phyloP scores from a whole-genome alignment of 2,329 filamentous ascomycete species.

The Alternaria burnsii region DNA sequence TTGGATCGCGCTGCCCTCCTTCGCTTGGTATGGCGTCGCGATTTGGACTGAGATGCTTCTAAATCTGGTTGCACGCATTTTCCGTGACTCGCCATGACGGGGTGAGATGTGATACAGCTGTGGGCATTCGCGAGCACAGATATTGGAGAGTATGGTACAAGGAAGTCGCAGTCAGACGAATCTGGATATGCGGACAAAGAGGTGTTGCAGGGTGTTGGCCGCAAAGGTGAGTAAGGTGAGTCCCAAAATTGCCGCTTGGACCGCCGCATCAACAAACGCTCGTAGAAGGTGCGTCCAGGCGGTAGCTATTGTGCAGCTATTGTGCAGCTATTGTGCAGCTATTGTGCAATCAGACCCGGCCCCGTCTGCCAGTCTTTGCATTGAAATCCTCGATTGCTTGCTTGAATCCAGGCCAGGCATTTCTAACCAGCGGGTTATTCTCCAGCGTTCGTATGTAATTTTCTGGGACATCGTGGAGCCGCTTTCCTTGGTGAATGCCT shows the following conservation, averaged over 20 bases:
- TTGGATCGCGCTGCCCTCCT: background rate
- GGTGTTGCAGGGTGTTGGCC: background rate
- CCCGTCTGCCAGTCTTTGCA: slow-evolving; percentile 29
- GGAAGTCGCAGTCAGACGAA: background rate
- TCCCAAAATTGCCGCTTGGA: slow-evolving; percentile 2
- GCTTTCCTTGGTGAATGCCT: slow-evolving; percentile 19
- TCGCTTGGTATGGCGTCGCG: background rate
- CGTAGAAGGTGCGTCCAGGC: background rate
- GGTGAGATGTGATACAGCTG: background rate
- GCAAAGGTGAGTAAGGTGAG: background rate
- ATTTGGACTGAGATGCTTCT: background rate
- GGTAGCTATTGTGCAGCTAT: background rate
- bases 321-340: no score
- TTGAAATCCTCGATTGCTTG: slow-evolving; percentile 31
- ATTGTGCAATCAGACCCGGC: slow-evolving; percentile 8
- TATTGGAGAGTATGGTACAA: background rate
- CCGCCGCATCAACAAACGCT: slow-evolving; percentile 1
- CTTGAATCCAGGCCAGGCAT: slow-evolving; percentile 31
- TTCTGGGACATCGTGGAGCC: slow-evolving; percentile 27
- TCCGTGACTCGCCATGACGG: background rate
- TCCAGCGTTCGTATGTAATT: slow-evolving; percentile 32
- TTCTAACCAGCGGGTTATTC: slow-evolving; percentile 23
- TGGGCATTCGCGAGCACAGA: background rate
- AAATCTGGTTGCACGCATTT: background rate
- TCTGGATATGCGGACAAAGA: background rate